These are phyloP conservation scores for Plantago coronopus DNA, from an alignment of 305 asterid species.

Conservation along the genomic window DNA sequence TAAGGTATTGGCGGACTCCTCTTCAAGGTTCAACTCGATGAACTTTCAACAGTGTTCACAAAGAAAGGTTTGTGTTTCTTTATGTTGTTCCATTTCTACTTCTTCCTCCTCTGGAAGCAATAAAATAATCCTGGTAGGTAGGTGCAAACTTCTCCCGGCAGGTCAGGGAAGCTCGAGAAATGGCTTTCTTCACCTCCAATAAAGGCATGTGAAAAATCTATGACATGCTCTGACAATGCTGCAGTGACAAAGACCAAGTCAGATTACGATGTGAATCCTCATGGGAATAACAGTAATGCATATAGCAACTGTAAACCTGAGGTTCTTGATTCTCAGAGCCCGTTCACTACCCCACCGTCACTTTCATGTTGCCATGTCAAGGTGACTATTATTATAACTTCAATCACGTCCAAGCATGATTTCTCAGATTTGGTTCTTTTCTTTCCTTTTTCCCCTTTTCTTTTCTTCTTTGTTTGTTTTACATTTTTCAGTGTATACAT, in stretches of 20 bases:
- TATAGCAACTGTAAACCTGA: constrained; percentile 38
- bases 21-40: constrained; percentile 72
- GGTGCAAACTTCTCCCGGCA: constrained; percentile 53
- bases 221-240: constrained; percentile 39
- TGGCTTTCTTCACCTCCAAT: constrained; percentile 72
- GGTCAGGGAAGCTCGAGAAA: constrained; percentile 59
- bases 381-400: constrained; percentile 36
- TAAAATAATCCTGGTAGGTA: constrained; percentile 25
- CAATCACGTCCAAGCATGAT: neutral
- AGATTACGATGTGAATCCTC: constrained; percentile 28
- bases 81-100: constrained; percentile 14
- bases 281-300: constrained; percentile 32
- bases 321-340: constrained; percentile 56
- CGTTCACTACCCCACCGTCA: constrained; percentile 94
- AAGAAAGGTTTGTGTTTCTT: constrained; percentile 46
- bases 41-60: constrained; percentile 62
- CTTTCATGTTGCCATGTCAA: constrained; percentile 65
- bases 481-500: neutral
- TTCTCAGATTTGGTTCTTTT: constrained; percentile 22
- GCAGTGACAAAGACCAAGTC: constrained; percentile 31
- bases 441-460: neutral
- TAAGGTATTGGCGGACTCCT: constrained; percentile 73
- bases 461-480: too few relatives aligned
- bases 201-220: constrained; percentile 49
- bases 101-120: constrained; percentile 20